phyloP scores from a whole-genome alignment of 1,284 basidiomycete genomes.

The Naganishia liquefaciens region DNA sequence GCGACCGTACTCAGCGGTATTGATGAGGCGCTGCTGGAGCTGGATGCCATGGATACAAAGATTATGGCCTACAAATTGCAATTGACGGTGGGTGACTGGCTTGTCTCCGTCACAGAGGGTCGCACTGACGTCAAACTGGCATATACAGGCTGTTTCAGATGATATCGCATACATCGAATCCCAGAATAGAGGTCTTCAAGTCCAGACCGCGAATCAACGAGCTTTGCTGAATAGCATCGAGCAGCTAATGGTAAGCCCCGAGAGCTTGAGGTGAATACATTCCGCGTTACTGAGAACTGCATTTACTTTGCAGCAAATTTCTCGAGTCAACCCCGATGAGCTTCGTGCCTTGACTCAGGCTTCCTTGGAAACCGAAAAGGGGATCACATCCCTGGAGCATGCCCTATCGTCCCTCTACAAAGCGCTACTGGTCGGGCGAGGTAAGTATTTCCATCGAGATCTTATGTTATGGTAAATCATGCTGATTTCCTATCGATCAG shows the following conservation, averaged over 20 bases:
- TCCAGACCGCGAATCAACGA: slow-evolving; percentile 94
- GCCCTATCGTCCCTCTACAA: slow-evolving; percentile 91
- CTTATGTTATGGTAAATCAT: neutral
- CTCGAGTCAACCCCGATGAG: slow-evolving; percentile 79
- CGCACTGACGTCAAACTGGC: neutral
- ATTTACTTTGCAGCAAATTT: slow-evolving; percentile 69
- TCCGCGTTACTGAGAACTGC: neutral
- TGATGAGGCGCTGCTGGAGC: slow-evolving; percentile 79
- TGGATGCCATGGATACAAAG: slow-evolving; percentile 81
- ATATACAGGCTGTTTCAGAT: slow-evolving; percentile 76
- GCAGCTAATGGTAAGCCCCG: slow-evolving; percentile 68
- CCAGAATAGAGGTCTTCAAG: slow-evolving; percentile 94
- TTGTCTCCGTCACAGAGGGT: neutral
- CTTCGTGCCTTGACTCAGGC: slow-evolving; percentile 79
- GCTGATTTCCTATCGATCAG: slow-evolving; percentile 33
- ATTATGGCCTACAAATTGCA: slow-evolving; percentile 92
- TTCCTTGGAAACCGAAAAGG: slow-evolving; percentile 72
- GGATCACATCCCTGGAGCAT: slow-evolving; percentile 76
- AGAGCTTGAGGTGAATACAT: neutral
- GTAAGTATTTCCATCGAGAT: slow-evolving; percentile 51
- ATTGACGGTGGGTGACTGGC: slow-evolving; percentile 67
- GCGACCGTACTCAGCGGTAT: slow-evolving; percentile 81
- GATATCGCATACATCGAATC: slow-evolving; percentile 96
- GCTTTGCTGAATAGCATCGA: slow-evolving; percentile 77
- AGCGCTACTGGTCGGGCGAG: slow-evolving; percentile 84